A percentile compares a stretch with the other conserved stretches of the same genome.
These are phyloP conservation scores for Colletotrichum somersetense DNA, from an alignment of 2,329 filamentous ascomycete species.

Conservation along the genomic window DNA sequence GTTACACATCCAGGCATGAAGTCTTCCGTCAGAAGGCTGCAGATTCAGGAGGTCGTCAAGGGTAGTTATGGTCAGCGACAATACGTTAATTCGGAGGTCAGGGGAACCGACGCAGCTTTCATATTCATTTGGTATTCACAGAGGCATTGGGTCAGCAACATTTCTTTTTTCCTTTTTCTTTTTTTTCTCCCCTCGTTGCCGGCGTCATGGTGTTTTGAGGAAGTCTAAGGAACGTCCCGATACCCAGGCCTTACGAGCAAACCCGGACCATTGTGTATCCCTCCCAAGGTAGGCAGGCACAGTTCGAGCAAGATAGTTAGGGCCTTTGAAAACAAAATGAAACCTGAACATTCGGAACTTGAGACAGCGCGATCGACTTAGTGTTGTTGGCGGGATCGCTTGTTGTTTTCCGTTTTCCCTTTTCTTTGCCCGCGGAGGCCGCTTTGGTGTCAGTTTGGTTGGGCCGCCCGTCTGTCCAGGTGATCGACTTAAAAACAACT, in stretches of 20 bases:
- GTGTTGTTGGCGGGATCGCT: not conserved
- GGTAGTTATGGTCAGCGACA: not conserved
- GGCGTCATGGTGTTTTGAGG: slow-evolving; percentile 29
- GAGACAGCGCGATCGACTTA: not conserved
- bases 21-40: not conserved
- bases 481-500: not conserved
- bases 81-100: not conserved
- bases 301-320: slow-evolving; percentile 22
- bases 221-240: slow-evolving; percentile 13
- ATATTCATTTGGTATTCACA: not conserved
- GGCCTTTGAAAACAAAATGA: slow-evolving; percentile 18
- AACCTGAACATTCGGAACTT: not conserved
- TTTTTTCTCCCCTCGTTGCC: not conserved
- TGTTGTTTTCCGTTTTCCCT: no score
- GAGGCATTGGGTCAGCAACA: not conserved
- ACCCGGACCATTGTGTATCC: not conserved
- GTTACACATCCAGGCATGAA: not conserved
- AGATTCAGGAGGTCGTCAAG: not conserved
- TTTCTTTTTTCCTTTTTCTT: not conserved
- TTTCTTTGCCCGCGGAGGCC: not conserved
- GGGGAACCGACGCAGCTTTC: not conserved
- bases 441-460: not conserved
- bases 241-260: slow-evolving; percentile 28
- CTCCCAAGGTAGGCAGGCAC: not conserved
- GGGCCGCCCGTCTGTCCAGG: not conserved